These are phyloP conservation scores for Neurospora sp. DNA, from an alignment of 495 filamentous ascomycete genomes.

Conservation along the genomic window DNA sequence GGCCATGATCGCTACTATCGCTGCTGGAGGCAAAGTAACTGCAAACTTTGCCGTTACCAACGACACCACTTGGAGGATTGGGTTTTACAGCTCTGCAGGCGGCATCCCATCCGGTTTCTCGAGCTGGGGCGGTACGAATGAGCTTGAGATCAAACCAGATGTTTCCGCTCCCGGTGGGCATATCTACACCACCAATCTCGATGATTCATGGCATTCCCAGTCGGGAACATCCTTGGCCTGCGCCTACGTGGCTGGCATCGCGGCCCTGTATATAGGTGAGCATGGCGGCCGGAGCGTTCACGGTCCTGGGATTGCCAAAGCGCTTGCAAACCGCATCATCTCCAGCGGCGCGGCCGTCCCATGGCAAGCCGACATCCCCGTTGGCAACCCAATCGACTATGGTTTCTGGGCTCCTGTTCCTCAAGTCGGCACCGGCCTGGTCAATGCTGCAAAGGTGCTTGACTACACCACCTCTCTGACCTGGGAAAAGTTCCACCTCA, in stretches of 20 bases:
- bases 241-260: conserved; percentile 39
- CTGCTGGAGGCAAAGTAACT: conserved; percentile 18
- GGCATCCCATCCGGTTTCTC: conserved; percentile 28
- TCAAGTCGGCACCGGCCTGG: conserved; percentile 38
- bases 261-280: conserved; percentile 32
- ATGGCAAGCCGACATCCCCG: conserved; percentile 30
- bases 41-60: conserved; percentile 18
- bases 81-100: conserved; percentile 16
- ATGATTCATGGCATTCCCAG: conserved; percentile 27
- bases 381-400: conserved; percentile 15
- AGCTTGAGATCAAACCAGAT: conserved; percentile 35
- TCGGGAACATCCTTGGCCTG: conserved; percentile 44
- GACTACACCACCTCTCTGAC: conserved; percentile 28
- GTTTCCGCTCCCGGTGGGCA: conserved; percentile 36
- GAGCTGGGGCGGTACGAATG: conserved; percentile 37
- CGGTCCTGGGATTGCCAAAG: conserved; percentile 25
- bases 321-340: conserved; percentile 28
- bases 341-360: conserved; percentile 28
- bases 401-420: conserved; percentile 28
- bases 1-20: conserved; percentile 18
- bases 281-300: conserved; percentile 23
- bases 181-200: conserved; percentile 36
- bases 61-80: conserved; percentile 15
- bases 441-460: conserved; percentile 35
- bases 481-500: conserved; percentile 31